A percentile compares a stretch with the other conserved stretches of the same genome.
These are phyloP conservation scores for Alternaria ethzedia DNA, from an alignment of 2,329 filamentous ascomycete species.

Conservation along the genomic window DNA sequence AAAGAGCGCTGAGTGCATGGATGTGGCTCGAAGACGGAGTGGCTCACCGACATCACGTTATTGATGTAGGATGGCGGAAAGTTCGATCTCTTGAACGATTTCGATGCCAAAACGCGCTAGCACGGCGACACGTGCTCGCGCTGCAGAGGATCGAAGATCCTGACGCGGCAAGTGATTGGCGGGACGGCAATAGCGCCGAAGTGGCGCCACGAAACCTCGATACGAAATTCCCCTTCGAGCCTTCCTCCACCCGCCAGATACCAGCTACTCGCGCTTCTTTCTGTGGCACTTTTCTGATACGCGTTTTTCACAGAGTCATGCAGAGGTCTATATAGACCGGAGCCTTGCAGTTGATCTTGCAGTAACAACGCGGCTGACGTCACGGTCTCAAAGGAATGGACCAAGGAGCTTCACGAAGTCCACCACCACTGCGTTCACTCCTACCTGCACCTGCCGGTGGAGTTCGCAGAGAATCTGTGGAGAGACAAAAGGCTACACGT, in stretches of 20 bases:
- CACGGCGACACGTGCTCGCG: background rate
- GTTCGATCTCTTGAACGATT: background rate
- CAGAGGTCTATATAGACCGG: background rate
- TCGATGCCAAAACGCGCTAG: background rate
- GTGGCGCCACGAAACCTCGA: slow-evolving; percentile 1
- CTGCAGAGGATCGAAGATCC: background rate
- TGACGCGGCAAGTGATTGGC: background rate
- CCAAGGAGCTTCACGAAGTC: background rate
- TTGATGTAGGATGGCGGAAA: background rate
- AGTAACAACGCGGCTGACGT: background rate
- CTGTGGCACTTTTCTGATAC: background rate
- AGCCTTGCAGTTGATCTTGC: background rate
- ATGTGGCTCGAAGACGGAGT: background rate
- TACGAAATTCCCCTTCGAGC: slow-evolving; percentile 3
- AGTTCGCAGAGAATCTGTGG: background rate
- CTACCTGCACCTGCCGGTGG: slow-evolving; percentile 6
- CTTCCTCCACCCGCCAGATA: background rate
- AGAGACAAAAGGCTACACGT: background rate
- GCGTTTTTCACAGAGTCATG: background rate
- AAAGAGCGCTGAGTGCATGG: too few species aligned
- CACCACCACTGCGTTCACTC: slow-evolving; percentile 6
- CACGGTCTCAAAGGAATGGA: slow-evolving; percentile 1
- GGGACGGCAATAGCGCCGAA: background rate
- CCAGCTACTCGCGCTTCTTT: background rate
- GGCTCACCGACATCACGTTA: background rate